Base-by-base conservation (phyloP, 2,329 filamentous ascomycete species). In the Dothidotthia symphoricarpi region DNA sequence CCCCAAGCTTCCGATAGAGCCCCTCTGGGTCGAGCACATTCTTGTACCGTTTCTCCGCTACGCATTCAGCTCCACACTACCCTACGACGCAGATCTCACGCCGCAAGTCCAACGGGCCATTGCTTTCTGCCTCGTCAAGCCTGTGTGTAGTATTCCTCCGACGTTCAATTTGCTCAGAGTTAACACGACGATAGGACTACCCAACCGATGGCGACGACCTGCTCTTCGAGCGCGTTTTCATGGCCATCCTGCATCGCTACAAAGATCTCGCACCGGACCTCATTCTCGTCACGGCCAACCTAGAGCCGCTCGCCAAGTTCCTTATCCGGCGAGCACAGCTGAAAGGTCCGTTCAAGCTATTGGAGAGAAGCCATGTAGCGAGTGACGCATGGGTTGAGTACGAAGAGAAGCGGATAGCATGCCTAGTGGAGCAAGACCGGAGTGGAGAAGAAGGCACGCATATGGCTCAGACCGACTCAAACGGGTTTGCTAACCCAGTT, bases 171-270 rank as follows among this genome's bases (percentile, higher is more conserved):
- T 9, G 11, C 28, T 3, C 19, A 9, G 14, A 24, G 16, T 24
- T 31, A 10, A 34, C n/a, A 6, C 11, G 2, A 6, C 22, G 36
- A 2, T 29, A 51, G 39, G 30, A 32, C n/a, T 19, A 19, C 2
- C 33, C 39, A 3, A 41, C 16, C 5, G 43, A 49, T 15, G 36
- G 39, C 29, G 36, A 41, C 24, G 46, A 49, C 16, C 26, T 47
- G 7, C 3, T 31, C 1, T 47, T 51, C n/a, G 46, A 51, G 31
- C 41, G 43, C n/a, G 29, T 49, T n/a, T 47, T 37, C 19, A 39
- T 42, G 29, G 40, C 49, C 3, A 34, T 47, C 28, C 39, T 41
- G 25, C 32, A 31, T 17, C 35, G 34, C 7, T 27, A 45, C 10
- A 37, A 28, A 24, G 25, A 39, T 10, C 24, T 45, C 2, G 39